phyloP scores from a whole-genome alignment of 129 eudicot genomes.

The Smallanthus sonchifolius region DNA sequence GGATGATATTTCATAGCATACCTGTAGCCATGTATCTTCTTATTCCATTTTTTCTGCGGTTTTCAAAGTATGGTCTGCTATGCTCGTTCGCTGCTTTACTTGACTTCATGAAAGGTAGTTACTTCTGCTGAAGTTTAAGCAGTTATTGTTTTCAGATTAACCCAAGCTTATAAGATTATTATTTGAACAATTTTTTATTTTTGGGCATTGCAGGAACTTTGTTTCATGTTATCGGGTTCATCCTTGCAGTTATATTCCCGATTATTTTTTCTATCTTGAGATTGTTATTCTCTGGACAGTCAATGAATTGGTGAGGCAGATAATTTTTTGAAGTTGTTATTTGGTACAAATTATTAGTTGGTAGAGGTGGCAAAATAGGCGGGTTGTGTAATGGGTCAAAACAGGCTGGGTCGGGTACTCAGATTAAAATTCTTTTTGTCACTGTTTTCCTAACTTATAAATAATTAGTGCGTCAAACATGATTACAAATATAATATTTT shows the following conservation, averaged over 20 bases:
- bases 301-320: constrained; percentile 84
- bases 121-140: constrained; percentile 7
- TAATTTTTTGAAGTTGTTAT: neutral
- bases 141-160: constrained; percentile 9
- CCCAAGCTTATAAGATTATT: neutral
- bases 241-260: constrained; percentile 62
- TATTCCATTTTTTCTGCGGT: constrained; percentile 59
- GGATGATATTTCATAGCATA: constrained; percentile 59
- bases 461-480: neutral
- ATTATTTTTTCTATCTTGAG: constrained; percentile 53
- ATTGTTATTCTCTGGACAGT: constrained; percentile 54
- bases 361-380: neutral
- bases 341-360: neutral
- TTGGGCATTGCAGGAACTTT: constrained; percentile 58
- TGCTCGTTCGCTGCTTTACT: constrained; percentile 45
- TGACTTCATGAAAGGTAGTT: constrained; percentile 73
- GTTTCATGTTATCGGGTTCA: constrained; percentile 55
- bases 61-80: constrained; percentile 41
- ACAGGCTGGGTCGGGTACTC: neutral
- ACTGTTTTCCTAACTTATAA: neutral
- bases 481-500: neutral
- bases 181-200: constrained; percentile 3
- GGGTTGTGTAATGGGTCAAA: neutral
- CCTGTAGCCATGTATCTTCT: constrained; percentile 63
- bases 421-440: neutral